Base-by-base conservation (phyloP, 208 protist genomes). In the Leishmania lainsoni region DNA sequence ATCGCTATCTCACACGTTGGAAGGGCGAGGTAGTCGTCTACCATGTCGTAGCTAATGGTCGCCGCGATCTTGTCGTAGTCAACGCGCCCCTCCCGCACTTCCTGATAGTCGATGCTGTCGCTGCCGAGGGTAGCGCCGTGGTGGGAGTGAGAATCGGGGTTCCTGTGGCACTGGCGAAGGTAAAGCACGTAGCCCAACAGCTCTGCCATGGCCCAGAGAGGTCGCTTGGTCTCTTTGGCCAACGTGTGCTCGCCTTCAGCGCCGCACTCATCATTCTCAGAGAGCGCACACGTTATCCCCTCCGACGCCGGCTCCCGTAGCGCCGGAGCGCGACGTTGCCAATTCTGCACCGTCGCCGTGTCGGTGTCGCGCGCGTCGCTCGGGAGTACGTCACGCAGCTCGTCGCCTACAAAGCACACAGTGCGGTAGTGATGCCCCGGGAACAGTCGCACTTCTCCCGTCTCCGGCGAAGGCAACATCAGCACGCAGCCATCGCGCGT, bases 371-470 rank as follows among this genome's bases (percentile, higher is more conserved):
- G 72, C 16, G 68, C n/a, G 39, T 76, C 71, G 20, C 45, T 32
- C 78, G 72, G 78, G 45, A 75, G 81, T 9, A 89, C 81, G 48
- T 89, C 78, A 69, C 85, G 80, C 61, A 95, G 68, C 77, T 95
- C 85, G 54, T 93, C 88, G 20, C 91, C 91, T n/a, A 93, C 79
- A 61, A 95, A 95, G 73, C 90, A 92, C 69, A 93, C 86, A 8
- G 91, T 86, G 42, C 76, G 78, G 83, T 95, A 95, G 66, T 88
- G 82, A 73, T 88, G 91, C 2, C 84, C 77, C 0, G 82, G 79
- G 58, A 84, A 65, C 35, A 95, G 83, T 16, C 80, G 87, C 29
- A 93, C 89, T 51, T 87, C 68, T 2, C 89, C 88, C 6, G 87
- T 92, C 16, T 81, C 74, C 20, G 89, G 86, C 48, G 87, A 91